Base-by-base conservation (phyloP, 768 basidiomycete species). In the Collybia sp. region DNA sequence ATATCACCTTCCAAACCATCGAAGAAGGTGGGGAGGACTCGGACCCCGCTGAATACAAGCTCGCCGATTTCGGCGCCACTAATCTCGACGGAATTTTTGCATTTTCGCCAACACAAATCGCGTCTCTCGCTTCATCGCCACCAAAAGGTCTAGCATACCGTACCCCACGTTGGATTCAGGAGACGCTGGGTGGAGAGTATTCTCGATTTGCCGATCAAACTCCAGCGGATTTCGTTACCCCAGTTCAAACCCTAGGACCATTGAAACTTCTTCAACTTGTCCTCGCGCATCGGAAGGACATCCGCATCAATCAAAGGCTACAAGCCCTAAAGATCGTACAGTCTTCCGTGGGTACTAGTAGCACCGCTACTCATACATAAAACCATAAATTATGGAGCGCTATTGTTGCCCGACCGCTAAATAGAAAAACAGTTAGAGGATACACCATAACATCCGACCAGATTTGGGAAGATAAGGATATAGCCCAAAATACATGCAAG, bases 151-250 rank as follows among this genome's bases (percentile, higher is more conserved):
- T 44, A 20, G 19, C 30, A 18, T 37, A 42, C 16, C 51, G 53
- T 13, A 35, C 42, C 9, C 25, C 25, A 8, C 52, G 44, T 30
- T 44, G 41, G 38, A 25, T 52, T 44, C 51, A 46, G 11, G 50
- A 78, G 54, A 47, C 40, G 18, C 48, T 62, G 12, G 75, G 67
- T 3, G 79, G 80, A 20, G 73, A 79, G 51, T 85, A 84, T 53
- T 62, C 70, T 12, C 69, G 69, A 32, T 77, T 74, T 50, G 57
- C 73, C 38, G 63, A 69, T 8, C 46, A 48, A 10, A 39, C 52
- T 18, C 52, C 59, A 6, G 51, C 55, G 37, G 55, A 61, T 45
- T 71, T 57, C 38, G 41, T 57, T 17, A 54, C 56, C 8, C 45
- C 60, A 32, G 59, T 60, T 33, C 51, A 52, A 32, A 48, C 63